Evolutionary conservation across 2,329 filamentous ascomycete species (phyloP).

Genomic region (Cladosporium sp.): DNA sequence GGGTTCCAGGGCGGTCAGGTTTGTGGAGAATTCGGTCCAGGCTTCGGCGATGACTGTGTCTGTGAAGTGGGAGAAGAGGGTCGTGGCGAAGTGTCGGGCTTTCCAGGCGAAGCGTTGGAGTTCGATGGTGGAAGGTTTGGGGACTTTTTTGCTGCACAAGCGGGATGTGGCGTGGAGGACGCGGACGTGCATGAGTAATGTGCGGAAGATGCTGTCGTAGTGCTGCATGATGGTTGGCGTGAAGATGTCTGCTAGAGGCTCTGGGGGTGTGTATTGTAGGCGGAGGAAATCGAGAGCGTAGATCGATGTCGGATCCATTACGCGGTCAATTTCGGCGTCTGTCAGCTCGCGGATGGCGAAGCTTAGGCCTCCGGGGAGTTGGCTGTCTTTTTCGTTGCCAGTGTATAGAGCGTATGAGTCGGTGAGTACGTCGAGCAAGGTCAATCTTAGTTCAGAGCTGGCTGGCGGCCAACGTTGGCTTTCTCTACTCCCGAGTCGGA

Average conservation of each 20-base stretch:
- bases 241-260: slow-evolving; percentile 67
- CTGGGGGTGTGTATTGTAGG: slow-evolving; percentile 74
- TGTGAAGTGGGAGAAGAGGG: slow-evolving; percentile 71
- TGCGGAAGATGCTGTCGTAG: slow-evolving; percentile 81
- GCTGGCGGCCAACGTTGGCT: slow-evolving; percentile 76
- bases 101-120: slow-evolving; percentile 57
- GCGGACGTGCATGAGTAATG: slow-evolving; percentile 69
- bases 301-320: slow-evolving; percentile 75
- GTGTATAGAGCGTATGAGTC: slow-evolving; percentile 59
- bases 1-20: slow-evolving; percentile 59
- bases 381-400: slow-evolving; percentile 10
- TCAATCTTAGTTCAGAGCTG: slow-evolving; percentile 85
- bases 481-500: slow-evolving; percentile 73
- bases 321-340: slow-evolving; percentile 71
- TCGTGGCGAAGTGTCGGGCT: slow-evolving; percentile 72
- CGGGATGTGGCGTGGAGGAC: slow-evolving; percentile 56
- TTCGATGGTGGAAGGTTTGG: neutral
- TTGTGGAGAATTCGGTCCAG: slow-evolving; percentile 66
- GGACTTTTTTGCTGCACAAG: slow-evolving; percentile 19
- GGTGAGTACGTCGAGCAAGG: slow-evolving; percentile 76
- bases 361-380: slow-evolving; percentile 43
- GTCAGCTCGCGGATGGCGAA: slow-evolving; percentile 82
- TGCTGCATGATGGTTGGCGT: slow-evolving; percentile 65
- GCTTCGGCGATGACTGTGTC: slow-evolving; percentile 68
- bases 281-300: slow-evolving; percentile 91